Base-by-base conservation (phyloP, 805 yeast species). In the Starmerella roubikii region DNA sequence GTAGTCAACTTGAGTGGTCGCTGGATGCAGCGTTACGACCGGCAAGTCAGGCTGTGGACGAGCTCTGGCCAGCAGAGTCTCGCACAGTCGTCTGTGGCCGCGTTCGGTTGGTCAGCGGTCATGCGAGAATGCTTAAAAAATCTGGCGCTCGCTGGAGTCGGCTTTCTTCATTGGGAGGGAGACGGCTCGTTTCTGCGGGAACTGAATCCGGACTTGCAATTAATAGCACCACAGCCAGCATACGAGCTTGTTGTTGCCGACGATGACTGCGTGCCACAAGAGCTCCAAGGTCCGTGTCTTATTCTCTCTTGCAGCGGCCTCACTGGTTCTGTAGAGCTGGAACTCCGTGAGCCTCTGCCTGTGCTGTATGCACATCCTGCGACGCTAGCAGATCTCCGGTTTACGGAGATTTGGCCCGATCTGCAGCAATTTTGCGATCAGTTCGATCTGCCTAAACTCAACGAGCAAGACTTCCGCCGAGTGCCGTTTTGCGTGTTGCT, bases 11-110 rank as follows among this genome's bases (percentile, higher is more conserved):
- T n/a, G n/a, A n/a, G n/a, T n/a, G n/a, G n/a, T n/a, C n/a, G n/a
- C 30, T n/a, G 7, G 4, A 41, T 45, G 46, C 33, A 42, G 30
- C 75, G 75, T 44, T 85, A 82, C 54, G 95, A 86, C 57, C 68
- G 98, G 28, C 97, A 88, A 54, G 61, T 88, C 42, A 69, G 96
- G 27, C 61, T 88, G 13, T 88, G 97, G 97, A 85, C 82, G 1
- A 52, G 68, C 0, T 57, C 67, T 10, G 98, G 96, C 3, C 98
- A 88, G 52, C 42, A 56, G 3, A 61, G 65, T 6, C 62, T 88
- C 15, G 71, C 71, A 24, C 51, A 54, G 2, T 63, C 86, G 0
- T 74, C 69, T 39, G 65, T 85, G 3, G 70, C 84, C 39, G 56
- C 84, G 3, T 49, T 84, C 2, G 71, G 73, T 32, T 74, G 74